Evolutionary conservation across 208 protist species (phyloP).

Genomic region (Leishmania amazonensis): DNA sequence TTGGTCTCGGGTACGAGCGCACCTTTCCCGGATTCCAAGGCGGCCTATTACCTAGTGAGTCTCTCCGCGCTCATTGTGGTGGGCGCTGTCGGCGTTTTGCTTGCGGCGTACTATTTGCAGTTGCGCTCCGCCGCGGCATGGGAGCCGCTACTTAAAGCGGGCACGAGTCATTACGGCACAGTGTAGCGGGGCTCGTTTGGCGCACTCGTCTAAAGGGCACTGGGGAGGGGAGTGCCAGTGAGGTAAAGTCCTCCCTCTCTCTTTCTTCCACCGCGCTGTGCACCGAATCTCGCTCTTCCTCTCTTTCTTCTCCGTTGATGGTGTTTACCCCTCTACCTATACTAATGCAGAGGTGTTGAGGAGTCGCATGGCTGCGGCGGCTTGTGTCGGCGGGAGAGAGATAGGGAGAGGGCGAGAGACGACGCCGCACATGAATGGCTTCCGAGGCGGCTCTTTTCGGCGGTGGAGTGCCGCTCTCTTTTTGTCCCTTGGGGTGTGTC

Average conservation of each 20-base stretch:
- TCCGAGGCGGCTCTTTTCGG: background rate
- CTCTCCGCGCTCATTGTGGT: slow-evolving; percentile 20
- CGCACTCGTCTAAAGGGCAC: background rate
- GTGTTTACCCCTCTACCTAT: background rate
- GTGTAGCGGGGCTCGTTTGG: background rate
- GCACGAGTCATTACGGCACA: slow-evolving; percentile 21
- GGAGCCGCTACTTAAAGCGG: slow-evolving; percentile 17
- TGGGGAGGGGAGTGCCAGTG: background rate
- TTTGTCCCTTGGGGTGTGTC: no score
- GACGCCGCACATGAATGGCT: background rate
- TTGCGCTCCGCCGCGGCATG: background rate
- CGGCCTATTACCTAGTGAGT: slow-evolving; percentile 17
- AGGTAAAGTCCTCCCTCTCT: no score
- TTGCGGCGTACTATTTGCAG: slow-evolving; percentile 21
- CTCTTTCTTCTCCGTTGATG: background rate
- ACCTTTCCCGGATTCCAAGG: slow-evolving; percentile 12
- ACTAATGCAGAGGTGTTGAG: background rate
- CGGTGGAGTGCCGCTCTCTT: background rate
- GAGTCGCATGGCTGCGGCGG: background rate
- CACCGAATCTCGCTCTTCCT: background rate
- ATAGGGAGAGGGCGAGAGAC: background rate
- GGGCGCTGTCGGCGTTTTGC: slow-evolving; percentile 12
- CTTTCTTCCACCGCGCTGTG: background rate
- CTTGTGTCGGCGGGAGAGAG: background rate
- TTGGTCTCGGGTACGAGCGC: slow-evolving; percentile 2